Base-by-base conservation (phyloP, 2,329 filamentous ascomycete genomes). In the Neospermospora avenae region DNA sequence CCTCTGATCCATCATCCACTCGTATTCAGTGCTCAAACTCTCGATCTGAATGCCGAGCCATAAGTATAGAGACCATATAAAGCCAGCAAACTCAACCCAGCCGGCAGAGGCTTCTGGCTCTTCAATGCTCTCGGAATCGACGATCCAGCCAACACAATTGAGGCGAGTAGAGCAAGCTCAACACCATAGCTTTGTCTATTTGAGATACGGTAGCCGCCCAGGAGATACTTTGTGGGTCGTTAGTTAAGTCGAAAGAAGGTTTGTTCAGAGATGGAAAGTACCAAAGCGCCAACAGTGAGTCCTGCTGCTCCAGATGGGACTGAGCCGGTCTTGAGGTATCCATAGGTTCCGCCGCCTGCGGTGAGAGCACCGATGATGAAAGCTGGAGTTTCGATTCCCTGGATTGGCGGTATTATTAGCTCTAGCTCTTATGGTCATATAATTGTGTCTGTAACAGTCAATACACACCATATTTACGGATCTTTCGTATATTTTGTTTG, bases 81-180 rank as follows among this genome's bases (percentile, higher is more conserved):
- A 14, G 93, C 91, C 71, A 98, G 72, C 51, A 92, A 71, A 71
- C 90, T 93, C 71, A 99, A 77, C 11, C 87, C 84, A 58, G 89
- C 81, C 0, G 95, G 93, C 55, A 99, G 84, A 0, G 91, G 90
- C 82, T 98, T 99, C 68, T 83, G 81, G 44, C 87, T 83, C 74
- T 86, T 90, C 71, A 99, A 86, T 4, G 92, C 95, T 55, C 95
- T 84, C 13, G 95, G 95, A 62, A 98, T 87, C 1, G 90, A 89
- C 44, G 89, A 89, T 20, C 91, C 92, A 44, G 83, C 93, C 37
- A 99, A 82, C 25, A 98, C 78, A n/a, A 91, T 70, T 0, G 91
- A 96, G 4, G 95, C 95, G 45, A 97, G 80, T 10, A 99, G 82
- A n/a, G 89, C 90, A 45, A 96, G 79, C 76, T 98, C 95, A 67